Evolutionary conservation across 83 land plant species (phyloP).

Genomic region (Thuja plicata): DNA sequence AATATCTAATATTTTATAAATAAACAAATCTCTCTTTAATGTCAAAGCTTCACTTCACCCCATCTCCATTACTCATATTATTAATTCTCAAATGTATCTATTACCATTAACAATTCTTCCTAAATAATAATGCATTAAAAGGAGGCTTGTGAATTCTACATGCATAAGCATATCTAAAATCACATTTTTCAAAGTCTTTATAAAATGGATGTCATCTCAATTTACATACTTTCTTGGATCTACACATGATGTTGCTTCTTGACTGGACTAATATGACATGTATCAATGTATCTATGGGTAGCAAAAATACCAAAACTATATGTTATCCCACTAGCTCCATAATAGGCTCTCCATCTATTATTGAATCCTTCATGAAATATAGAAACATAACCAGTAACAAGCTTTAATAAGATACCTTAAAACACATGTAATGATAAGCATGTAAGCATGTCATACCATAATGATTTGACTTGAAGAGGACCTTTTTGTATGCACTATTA

Average conservation of each 20-base stretch:
- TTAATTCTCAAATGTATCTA: neutral
- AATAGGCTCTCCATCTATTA: conserved; percentile 37
- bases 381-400: too few species aligned
- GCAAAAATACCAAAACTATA: conserved; percentile 27
- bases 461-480: conserved; percentile 20
- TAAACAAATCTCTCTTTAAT: too few species aligned
- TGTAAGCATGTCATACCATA: conserved; percentile 14
- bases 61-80: neutral
- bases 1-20: too few species aligned
- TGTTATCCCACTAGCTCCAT: conserved; percentile 30
- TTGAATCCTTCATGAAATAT: conserved; percentile 12
- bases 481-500: conserved; percentile 28
- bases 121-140: conserved; percentile 12
- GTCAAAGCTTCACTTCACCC: too few species aligned
- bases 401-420: too few species aligned
- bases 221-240: conserved; percentile 28
- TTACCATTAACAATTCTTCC: neutral
- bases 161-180: conserved; percentile 29
- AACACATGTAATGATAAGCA: neutral
- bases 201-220: conserved; percentile 60
- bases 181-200: conserved; percentile 32
- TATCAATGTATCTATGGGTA: conserved; percentile 25
- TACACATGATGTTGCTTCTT: conserved; percentile 18
- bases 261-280: neutral
- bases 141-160: conserved; percentile 25